phyloP scores from a whole-genome alignment of 495 filamentous ascomycete genomes.

The Aspergillus hancockii region DNA sequence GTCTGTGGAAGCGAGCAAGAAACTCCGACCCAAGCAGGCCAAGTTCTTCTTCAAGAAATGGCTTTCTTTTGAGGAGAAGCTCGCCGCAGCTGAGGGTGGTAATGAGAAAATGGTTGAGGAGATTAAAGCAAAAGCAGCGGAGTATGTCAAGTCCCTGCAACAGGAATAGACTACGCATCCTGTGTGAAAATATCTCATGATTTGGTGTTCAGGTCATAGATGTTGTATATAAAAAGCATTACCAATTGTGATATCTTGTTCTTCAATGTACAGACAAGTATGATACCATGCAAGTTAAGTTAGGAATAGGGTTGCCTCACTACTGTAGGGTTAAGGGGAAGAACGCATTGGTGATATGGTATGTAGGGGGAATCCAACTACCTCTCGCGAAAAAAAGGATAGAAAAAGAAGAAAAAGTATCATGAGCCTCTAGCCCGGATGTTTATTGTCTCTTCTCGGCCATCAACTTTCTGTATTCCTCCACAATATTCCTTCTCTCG shows the following conservation, averaged over 20 bases:
- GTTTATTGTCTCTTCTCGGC: constrained; percentile 53
- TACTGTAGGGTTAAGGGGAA: neutral
- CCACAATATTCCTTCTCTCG: constrained; percentile 74
- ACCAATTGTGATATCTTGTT: constrained; percentile 8
- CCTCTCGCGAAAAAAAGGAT: neutral
- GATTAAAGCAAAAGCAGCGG: constrained; percentile 72
- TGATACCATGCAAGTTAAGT: neutral
- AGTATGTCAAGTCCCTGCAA: constrained; percentile 62
- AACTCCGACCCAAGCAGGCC: constrained; percentile 69
- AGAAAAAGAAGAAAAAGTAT: neutral
- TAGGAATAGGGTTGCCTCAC: neutral
- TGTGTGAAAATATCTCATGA: constrained; percentile 3
- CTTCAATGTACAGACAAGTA: neutral
- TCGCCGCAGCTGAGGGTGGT: constrained; percentile 47
- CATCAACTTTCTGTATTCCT: constrained; percentile 82
- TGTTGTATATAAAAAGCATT: constrained; percentile 20
- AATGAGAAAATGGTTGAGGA: constrained; percentile 69
- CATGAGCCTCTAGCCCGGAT: neutral
- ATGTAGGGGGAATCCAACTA: neutral
- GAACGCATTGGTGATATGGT: neutral
- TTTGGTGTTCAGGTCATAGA: constrained; percentile 11
- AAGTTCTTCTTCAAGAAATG: constrained; percentile 83
- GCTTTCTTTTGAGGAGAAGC: constrained; percentile 75
- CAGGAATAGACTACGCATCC: constrained; percentile 25
- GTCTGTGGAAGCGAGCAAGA: constrained; percentile 37